Percentiles rank a stretch among this genome's conserved stretches.
Conservation (phyloP, 2,329 filamentous ascomycete genomes). For the Anthostomella pinea region DNA sequence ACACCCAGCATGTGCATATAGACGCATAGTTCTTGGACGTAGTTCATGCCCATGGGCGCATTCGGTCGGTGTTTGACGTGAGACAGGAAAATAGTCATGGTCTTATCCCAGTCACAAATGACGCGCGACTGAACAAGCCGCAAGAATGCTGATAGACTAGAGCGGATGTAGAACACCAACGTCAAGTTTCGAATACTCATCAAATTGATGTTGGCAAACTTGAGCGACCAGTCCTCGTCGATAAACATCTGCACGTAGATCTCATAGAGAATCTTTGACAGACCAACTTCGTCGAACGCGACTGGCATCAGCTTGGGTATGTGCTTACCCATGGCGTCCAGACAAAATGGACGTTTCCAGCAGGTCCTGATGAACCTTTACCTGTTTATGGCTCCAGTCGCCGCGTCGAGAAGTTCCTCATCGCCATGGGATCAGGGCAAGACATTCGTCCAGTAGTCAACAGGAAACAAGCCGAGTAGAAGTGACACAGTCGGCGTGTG, state of each 20-base stretch:
- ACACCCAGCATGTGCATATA: constrained; percentile 36
- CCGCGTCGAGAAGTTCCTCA: constrained; percentile 1
- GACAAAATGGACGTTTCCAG: constrained; percentile 13
- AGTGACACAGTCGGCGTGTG: constrained; percentile 45
- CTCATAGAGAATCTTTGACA: constrained; percentile 7
- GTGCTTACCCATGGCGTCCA: neutral
- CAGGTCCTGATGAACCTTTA: constrained; percentile 6
- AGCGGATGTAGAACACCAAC: constrained; percentile 6
- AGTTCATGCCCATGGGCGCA: constrained; percentile 25
- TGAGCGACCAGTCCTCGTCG: constrained; percentile 1
- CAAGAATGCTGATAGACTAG: constrained; percentile 13
- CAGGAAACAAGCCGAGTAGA: constrained; percentile 48
- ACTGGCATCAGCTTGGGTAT: constrained; percentile 1
- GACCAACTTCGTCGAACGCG: constrained; percentile 6
- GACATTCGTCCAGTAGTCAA: constrained; percentile 41
- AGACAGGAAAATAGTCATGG: constrained; percentile 27
- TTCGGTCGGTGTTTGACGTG: constrained; percentile 31
- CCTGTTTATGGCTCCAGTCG: neutral
- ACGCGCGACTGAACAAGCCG: constrained; percentile 14
- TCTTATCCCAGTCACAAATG: constrained; percentile 32
- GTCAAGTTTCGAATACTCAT: neutral
- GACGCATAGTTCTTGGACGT: constrained; percentile 33
- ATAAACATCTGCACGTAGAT: constrained; percentile 16
- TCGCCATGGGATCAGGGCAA: constrained; percentile 6
- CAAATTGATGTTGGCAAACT: neutral